Base-by-base conservation (phyloP, 2,329 filamentous ascomycete genomes). In the Ascomycota sp. region DNA sequence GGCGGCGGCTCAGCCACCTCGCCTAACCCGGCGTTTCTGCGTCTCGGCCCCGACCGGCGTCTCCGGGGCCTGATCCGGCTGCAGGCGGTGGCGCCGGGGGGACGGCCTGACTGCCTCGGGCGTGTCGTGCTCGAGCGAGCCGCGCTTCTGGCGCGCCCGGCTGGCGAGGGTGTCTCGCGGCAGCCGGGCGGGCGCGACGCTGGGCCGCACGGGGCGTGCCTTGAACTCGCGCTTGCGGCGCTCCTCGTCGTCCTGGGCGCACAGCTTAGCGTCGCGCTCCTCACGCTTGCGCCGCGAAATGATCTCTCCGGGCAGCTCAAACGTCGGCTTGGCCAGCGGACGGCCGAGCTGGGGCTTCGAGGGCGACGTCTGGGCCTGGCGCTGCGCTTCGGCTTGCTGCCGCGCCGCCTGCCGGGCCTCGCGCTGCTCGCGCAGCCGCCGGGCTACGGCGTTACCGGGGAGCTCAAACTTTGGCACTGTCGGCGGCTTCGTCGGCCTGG, bases 221-320 rank as follows among this genome's bases (percentile, higher is more conserved):
- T 72, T 75, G 54, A 75, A 75, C 40, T 74, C 66, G 32, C 69
- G 64, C 32, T 61, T 59, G 45, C 58, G 66, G 17, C 55, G 61
- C 35, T 69, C 64, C 38, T 72, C 69, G 38, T 73, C 68, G 39
- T 69, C 67, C 40, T 72, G 58, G 4, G 57, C 58, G 36, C 53
- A 61, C 26, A 74, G 48, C 36, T 58, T 62, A 33, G 64, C 55
- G 40, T 71, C 61, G 32, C 60, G 56, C 42, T 68, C 55, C 48
- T 73, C 58, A 37, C 61, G 54, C 50, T 70, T 66, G 20, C 57
- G 52, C 2, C 60, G 53, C 3, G 62, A 65, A 29, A 74, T 63
- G 4, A 63, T 64, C 40, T 75, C 71, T 7, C 70, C 69, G 0
- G 70, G 69, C 26, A 76, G 55, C 47, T 74, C 68, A 47, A 75